phyloP scores from a whole-genome alignment of 768 basidiomycete species.

The Trametes sanguinea region DNA sequence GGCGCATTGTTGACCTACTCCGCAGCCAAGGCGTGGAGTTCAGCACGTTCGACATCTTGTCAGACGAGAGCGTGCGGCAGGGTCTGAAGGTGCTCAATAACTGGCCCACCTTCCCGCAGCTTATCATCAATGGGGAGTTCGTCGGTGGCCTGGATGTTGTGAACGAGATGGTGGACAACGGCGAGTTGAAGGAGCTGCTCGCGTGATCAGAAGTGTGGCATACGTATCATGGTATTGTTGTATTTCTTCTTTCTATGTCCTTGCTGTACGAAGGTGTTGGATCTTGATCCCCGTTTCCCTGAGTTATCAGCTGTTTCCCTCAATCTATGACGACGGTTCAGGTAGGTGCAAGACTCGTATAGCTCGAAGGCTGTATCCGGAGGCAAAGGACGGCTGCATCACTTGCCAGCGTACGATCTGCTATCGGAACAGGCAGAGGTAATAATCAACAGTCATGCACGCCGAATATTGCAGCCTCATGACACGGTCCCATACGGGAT shows the following conservation, averaged over 20 bases:
- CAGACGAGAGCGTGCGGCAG: constrained; percentile 56
- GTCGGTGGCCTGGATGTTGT: constrained; percentile 95
- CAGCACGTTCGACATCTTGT: constrained; percentile 58
- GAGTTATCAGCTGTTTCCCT: background rate
- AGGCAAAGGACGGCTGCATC: too few species aligned
- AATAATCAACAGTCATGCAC: too few species aligned
- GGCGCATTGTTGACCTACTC: constrained; percentile 55
- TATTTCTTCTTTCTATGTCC: background rate
- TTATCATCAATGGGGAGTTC: constrained; percentile 87
- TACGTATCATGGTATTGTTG: background rate
- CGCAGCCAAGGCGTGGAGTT: constrained; percentile 50
- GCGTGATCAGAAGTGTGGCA: background rate
- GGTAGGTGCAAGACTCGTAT: too few species aligned
- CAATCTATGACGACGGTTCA: too few species aligned
- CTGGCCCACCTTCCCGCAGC: constrained; percentile 63
- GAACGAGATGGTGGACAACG: constrained; percentile 81
- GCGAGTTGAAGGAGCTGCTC: constrained; percentile 64
- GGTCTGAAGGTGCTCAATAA: constrained; percentile 62
- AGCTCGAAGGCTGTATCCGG: too few species aligned
- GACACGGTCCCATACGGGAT: too few species aligned
- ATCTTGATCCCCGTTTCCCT: background rate
- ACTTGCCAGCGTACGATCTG: too few species aligned
- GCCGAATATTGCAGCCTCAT: too few species aligned
- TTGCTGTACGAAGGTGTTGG: background rate
- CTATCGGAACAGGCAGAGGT: too few species aligned